Conservation (phyloP, 1,284 basidiomycete genomes). For the Trametes pubescens region DNA sequence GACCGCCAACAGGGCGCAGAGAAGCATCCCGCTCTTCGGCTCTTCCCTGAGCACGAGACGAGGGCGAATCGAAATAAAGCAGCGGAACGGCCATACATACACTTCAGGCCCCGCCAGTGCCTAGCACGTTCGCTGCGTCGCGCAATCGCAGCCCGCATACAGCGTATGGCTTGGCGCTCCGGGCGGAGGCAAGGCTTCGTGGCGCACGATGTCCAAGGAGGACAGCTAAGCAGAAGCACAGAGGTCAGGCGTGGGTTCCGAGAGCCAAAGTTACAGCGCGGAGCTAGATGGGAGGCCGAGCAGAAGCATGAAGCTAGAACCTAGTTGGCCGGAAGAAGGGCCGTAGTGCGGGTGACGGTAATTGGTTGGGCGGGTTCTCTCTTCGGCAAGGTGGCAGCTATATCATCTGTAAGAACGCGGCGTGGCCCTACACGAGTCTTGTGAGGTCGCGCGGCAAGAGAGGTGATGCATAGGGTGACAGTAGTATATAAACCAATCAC, state of each 20-base stretch:
- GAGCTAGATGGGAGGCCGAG: slow-evolving; percentile 3
- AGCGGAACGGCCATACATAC: neutral
- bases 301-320: neutral
- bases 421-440: too few species aligned
- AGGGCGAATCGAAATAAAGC: neutral
- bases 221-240: slow-evolving; percentile 1
- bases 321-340: neutral
- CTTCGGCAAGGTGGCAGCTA: too few species aligned
- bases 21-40: neutral
- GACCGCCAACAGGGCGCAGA: neutral
- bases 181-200: neutral
- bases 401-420: too few species aligned
- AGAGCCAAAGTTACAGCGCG: neutral
- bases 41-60: neutral
- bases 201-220: slow-evolving; percentile 19
- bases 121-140: slow-evolving; percentile 18
- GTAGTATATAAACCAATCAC: too few species aligned
- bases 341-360: neutral
- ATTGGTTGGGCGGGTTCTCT: too few species aligned
- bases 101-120: neutral
- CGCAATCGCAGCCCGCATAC: neutral
- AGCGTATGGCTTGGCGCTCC: neutral
- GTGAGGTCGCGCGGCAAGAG: too few species aligned
- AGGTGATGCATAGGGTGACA: too few species aligned
- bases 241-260: neutral